A percentile compares a stretch with the other conserved stretches of the same genome.
phyloP scores from a whole-genome alignment of 805 yeast species.

The Lipomyces yamadae region DNA sequence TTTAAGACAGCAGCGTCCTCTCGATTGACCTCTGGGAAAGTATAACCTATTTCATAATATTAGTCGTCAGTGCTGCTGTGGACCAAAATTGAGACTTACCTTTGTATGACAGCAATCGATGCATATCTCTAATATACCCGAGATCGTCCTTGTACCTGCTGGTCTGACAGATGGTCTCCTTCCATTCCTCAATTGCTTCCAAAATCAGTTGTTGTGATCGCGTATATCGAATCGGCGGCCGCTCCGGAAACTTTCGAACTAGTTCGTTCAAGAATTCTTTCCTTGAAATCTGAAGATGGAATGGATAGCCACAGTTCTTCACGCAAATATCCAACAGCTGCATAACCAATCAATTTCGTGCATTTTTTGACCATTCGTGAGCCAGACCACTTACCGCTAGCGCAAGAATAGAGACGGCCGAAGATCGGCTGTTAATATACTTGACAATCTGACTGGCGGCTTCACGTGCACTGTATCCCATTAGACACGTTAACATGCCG shows the following conservation, averaged over 20 bases:
- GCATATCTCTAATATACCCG: slow-evolving; percentile 94
- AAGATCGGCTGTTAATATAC: slow-evolving; percentile 77
- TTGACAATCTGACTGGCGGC: slow-evolving; percentile 87
- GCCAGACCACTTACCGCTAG: slow-evolving; percentile 55
- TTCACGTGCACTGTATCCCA: slow-evolving; percentile 75
- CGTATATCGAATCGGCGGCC: slow-evolving; percentile 85
- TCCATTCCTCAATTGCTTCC: slow-evolving; percentile 96
- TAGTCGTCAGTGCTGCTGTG: neutral
- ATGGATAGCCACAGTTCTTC: slow-evolving; percentile 97
- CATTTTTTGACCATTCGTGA: neutral
- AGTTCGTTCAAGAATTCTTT: slow-evolving; percentile 93
- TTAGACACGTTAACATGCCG: too few species aligned
- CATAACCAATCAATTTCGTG: neutral
- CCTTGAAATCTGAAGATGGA: slow-evolving; percentile 91
- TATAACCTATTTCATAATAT: slow-evolving; percentile 55
- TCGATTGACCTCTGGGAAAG: slow-evolving; percentile 86
- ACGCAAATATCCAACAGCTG: slow-evolving; percentile 80
- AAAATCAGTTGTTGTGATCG: slow-evolving; percentile 82
- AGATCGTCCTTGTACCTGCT: slow-evolving; percentile 89
- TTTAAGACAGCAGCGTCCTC: slow-evolving; percentile 93
- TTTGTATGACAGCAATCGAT: slow-evolving; percentile 81
- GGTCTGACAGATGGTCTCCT: slow-evolving; percentile 88
- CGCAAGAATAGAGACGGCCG: slow-evolving; percentile 84
- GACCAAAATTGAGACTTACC: slow-evolving; percentile 46
- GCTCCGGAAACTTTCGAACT: slow-evolving; percentile 91